Conservation (phyloP, 1,284 basidiomycete species). For the Marasmius oreades region DNA sequence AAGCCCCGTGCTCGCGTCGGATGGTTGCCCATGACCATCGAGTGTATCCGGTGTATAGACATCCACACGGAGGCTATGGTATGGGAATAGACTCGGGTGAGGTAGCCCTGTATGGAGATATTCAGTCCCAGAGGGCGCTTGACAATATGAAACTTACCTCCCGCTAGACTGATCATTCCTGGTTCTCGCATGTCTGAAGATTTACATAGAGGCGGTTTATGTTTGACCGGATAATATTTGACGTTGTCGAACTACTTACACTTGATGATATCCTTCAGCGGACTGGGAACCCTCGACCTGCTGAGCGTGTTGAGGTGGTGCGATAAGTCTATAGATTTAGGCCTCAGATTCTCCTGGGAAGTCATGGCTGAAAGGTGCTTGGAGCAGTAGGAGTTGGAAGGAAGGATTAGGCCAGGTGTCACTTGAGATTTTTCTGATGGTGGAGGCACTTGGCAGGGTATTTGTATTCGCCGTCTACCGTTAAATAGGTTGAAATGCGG, state of each 20-base stretch:
- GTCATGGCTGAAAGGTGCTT: not conserved
- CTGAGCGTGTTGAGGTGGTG: slow-evolving; percentile 16
- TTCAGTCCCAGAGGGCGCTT: not conserved
- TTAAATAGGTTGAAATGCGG: too few species aligned
- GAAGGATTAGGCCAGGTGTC: too few species aligned
- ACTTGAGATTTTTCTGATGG: too few species aligned
- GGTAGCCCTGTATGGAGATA: slow-evolving; percentile 8
- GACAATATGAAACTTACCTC: slow-evolving; percentile 5
- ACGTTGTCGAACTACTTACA: slow-evolving; percentile 3
- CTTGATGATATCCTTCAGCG: slow-evolving; percentile 15
- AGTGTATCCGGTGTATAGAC: not conserved
- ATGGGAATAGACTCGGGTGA: slow-evolving; percentile 14
- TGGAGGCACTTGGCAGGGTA: too few species aligned
- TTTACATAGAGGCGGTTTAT: not conserved
- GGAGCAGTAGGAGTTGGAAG: too few species aligned
- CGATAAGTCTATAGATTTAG: slow-evolving; percentile 14
- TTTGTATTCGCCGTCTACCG: too few species aligned
- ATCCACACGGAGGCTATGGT: not conserved
- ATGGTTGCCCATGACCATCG: not conserved
- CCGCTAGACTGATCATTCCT: slow-evolving; percentile 16
- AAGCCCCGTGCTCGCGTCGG: not conserved
- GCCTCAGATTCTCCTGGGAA: not conserved
- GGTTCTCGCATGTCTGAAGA: slow-evolving; percentile 7
- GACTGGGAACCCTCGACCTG: slow-evolving; percentile 12
- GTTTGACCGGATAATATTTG: not conserved